Evolutionary conservation across 164 flowering plant species (phyloP).

Genomic region (Malania oleifera): DNA sequence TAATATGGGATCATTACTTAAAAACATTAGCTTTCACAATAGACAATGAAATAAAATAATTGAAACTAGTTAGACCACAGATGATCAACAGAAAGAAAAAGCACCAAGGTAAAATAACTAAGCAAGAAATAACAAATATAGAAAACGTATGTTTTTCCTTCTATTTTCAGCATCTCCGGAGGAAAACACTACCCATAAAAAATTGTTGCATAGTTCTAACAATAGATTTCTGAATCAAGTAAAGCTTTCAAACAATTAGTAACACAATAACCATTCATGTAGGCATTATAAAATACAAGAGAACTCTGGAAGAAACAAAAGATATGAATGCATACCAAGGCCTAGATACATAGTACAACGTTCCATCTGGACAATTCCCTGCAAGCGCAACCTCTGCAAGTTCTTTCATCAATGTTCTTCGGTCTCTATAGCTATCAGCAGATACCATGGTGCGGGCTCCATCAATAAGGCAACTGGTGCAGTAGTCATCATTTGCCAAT

Average conservation of each 20-base stretch:
- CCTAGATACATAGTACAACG: constrained; percentile 59
- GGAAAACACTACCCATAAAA: too few relatives aligned
- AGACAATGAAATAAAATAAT: not conserved
- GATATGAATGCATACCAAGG: constrained; percentile 49
- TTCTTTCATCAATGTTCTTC: constrained; percentile 63
- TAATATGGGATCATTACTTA: too few relatives aligned
- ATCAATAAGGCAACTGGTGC: constrained; percentile 65
- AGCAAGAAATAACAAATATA: constrained; percentile 1
- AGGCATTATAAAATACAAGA: not conserved
- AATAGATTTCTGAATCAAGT: too few relatives aligned
- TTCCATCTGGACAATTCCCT: constrained; percentile 61
- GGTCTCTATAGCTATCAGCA: constrained; percentile 69
- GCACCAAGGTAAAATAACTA: not conserved
- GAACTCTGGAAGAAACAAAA: not conserved
- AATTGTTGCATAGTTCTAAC: too few relatives aligned
- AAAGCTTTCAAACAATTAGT: not conserved
- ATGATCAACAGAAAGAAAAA: not conserved
- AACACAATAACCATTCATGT: not conserved
- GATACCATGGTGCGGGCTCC: constrained; percentile 43
- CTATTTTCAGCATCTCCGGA: too few relatives aligned
- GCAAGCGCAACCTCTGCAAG: constrained; percentile 70
- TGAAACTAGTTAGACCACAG: not conserved
- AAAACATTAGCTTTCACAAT: too few relatives aligned
- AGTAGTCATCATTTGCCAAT: constrained; percentile 50
- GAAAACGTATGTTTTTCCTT: not conserved